Percentiles rank a stretch among this genome's conserved stretches.
Evolutionary conservation across 179 eudicot genomes (phyloP).

Genomic region (Beta macrorhiza): DNA sequence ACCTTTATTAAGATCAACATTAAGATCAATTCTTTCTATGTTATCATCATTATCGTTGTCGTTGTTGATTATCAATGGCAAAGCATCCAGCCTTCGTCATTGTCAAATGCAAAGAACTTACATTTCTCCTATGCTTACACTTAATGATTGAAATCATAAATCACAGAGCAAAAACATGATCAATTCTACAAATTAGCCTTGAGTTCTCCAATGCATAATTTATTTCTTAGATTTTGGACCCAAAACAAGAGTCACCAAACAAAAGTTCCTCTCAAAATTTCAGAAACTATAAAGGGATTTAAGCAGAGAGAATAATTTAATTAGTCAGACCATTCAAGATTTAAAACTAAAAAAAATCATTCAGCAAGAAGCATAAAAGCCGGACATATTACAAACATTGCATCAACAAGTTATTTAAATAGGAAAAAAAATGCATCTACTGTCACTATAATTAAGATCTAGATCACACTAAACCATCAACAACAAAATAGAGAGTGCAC

Average conservation of each 20-base stretch:
- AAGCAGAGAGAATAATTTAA: neutral
- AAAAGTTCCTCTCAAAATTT: neutral
- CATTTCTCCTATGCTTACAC: neutral
- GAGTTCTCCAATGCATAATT: neutral
- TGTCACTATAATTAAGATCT: conserved; percentile 28
- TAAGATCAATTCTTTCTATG: no score
- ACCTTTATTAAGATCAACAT: no score
- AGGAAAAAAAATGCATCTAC: neutral
- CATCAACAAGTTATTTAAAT: no score
- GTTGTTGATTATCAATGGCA: no score
- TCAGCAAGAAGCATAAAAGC: no score
- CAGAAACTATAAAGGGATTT: neutral
- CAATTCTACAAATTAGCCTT: neutral
- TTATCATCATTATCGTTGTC: no score
- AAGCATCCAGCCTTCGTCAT: no score
- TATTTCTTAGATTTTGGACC: neutral
- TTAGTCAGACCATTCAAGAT: no score
- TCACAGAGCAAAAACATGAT: neutral
- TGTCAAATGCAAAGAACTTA: conserved; percentile 8
- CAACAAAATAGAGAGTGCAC: neutral
- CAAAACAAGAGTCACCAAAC: no score
- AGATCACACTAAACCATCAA: conserved; percentile 26
- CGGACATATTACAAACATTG: no score
- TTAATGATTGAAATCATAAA: neutral
- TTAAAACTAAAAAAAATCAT: no score